These are phyloP conservation scores for Suillus hirtellus DNA, from an alignment of 768 basidiomycete genomes.

Conservation along the genomic window DNA sequence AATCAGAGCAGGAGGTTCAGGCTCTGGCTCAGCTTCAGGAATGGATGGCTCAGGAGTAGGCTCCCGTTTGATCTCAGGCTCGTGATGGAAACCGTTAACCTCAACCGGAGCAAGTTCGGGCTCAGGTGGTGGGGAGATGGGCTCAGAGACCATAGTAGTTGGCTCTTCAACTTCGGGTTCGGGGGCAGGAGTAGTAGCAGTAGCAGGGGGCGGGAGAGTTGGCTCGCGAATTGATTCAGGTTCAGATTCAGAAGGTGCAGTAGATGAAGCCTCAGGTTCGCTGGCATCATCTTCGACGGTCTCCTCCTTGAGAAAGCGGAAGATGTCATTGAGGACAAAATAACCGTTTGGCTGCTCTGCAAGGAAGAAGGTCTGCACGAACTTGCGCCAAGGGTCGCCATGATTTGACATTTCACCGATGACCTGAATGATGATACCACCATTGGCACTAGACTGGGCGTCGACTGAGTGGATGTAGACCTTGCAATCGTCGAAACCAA, in stretches of 20 bases:
- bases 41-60: conserved; percentile 28
- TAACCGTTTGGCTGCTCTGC: conserved; percentile 99
- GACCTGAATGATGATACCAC: conserved; percentile 98
- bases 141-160: conserved; percentile 30
- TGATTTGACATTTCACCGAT: conserved; percentile 99
- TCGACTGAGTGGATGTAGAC: conserved; percentile 99
- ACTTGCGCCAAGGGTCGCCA: conserved; percentile 92
- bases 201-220: conserved; percentile 39
- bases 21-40: conserved; percentile 22
- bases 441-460: conserved; percentile 91
- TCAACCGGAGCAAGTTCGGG: conserved; percentile 43
- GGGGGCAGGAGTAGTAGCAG: conserved; percentile 31
- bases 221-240: conserved; percentile 32
- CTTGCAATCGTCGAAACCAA: conserved; percentile 95
- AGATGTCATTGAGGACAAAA: conserved; percentile 99
- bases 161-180: conserved; percentile 23
- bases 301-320: conserved; percentile 98
- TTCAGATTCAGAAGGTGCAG: conserved; percentile 33
- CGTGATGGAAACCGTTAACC: conserved; percentile 41
- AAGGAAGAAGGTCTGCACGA: conserved; percentile 99
- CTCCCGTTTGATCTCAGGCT: conserved; percentile 34
- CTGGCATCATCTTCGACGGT: conserved; percentile 75
- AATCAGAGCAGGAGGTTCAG: conserved; percentile 30
- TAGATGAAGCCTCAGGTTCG: conserved; percentile 42
- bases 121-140: conserved; percentile 37